These are phyloP conservation scores for Syzygium aromaticum DNA, from an alignment of 345 rosid species.

Conservation along the genomic window DNA sequence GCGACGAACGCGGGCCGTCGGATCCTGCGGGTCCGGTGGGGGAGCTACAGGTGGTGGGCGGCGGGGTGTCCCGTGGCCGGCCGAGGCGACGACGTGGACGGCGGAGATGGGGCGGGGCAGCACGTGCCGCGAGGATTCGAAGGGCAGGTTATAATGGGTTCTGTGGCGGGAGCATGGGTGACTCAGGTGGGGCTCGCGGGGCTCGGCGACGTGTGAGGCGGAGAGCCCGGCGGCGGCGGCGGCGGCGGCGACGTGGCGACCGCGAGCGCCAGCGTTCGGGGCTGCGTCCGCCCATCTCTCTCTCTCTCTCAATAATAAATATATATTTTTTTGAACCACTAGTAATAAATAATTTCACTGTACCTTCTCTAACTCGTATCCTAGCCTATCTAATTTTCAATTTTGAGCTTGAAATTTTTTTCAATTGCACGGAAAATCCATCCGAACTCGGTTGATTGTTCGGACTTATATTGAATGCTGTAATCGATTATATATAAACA, in stretches of 20 bases:
- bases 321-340: too few species aligned
- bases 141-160: background rate
- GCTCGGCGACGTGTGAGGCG: background rate
- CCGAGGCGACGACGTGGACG: background rate
- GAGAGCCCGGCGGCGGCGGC: background rate
- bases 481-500: too few species aligned
- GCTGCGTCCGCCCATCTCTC: background rate
- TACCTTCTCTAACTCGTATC: background rate
- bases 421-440: too few species aligned
- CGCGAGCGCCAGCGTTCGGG: background rate
- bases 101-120: background rate
- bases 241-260: background rate
- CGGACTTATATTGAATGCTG: too few species aligned
- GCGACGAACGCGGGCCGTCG: background rate
- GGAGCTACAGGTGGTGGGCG: background rate
- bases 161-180: too few species aligned
- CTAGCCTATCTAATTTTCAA: background rate
- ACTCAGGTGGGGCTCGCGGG: background rate
- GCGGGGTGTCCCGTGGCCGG: background rate
- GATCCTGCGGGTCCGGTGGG: background rate
- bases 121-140: background rate
- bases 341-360: background rate
- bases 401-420: background rate
- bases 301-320: background rate
- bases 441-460: too few species aligned